Percentiles rank a stretch among this genome's conserved stretches.
These are phyloP conservation scores for Acanthochlamys bracteata DNA, from an alignment of 106 monocot genomes.

Conservation along the genomic window DNA sequence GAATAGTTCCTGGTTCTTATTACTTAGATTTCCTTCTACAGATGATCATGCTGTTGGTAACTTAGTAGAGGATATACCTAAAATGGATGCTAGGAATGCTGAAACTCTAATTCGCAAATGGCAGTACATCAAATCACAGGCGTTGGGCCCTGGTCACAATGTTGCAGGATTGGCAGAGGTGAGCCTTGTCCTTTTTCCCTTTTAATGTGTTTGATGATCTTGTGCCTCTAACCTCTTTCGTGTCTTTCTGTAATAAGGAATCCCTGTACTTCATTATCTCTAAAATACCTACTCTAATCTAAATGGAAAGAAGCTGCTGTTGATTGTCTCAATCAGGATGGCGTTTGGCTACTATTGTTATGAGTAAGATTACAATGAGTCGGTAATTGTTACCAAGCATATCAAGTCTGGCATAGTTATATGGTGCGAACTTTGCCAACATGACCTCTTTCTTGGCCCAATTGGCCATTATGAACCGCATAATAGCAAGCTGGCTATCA, in stretches of 20 bases:
- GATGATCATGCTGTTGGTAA: constrained; percentile 23
- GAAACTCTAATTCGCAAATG: constrained; percentile 79
- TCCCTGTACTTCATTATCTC: background rate
- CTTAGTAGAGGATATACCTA: constrained; percentile 31
- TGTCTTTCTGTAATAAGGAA: background rate
- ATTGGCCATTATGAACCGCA: too few relatives aligned
- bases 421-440: too few relatives aligned
- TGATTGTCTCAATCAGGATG: background rate
- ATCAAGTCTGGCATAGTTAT: too few relatives aligned
- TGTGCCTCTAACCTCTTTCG: background rate
- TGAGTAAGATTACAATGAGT: too few relatives aligned
- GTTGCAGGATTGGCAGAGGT: constrained; percentile 57
- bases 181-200: background rate
- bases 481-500: too few relatives aligned
- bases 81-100: constrained; percentile 79
- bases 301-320: background rate
- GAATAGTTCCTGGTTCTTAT: background rate
- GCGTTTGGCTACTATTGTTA: background rate
- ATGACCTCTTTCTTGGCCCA: too few relatives aligned
- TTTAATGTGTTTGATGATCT: background rate
- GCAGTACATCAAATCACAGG: constrained; percentile 77
- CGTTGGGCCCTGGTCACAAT: constrained; percentile 66
- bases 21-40: constrained; percentile 13
- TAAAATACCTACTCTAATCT: background rate
- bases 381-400: too few relatives aligned